These are phyloP conservation scores for Blastocladiella britannica DNA, from an alignment of 192 early-diverging fungal species.

Conservation along the genomic window DNA sequence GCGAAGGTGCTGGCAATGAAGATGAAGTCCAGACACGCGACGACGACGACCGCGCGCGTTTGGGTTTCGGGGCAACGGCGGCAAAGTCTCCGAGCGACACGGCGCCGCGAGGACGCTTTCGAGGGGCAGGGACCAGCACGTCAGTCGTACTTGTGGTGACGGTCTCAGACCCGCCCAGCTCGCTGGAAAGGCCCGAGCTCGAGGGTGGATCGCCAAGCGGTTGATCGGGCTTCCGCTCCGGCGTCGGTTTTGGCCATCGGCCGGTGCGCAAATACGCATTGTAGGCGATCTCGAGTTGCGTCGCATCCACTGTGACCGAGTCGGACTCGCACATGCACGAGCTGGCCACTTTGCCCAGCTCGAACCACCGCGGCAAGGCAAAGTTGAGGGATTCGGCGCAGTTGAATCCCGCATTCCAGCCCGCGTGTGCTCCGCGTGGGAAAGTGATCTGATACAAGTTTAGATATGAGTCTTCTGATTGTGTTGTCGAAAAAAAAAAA, in stretches of 20 bases:
- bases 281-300: neutral
- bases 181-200: too few relatives aligned
- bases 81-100: neutral
- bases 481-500: too few relatives aligned
- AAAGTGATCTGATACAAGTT: too few relatives aligned
- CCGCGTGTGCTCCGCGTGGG: neutral
- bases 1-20: too few relatives aligned
- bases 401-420: neutral
- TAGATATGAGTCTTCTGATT: too few relatives aligned
- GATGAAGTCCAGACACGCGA: too few relatives aligned
- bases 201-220: too few relatives aligned
- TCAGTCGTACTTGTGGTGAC: neutral
- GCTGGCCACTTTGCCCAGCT: neutral
- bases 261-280: neutral
- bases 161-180: neutral
- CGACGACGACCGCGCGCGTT: too few relatives aligned
- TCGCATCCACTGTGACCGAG: neutral
- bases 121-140: neutral
- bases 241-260: neutral
- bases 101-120: neutral
- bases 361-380: neutral
- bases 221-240: too few relatives aligned
- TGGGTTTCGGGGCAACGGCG: too few relatives aligned
- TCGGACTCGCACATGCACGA: neutral
- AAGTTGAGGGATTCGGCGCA: neutral